Conservation (phyloP, 441 rosid genomes). For the Erodium texanum region DNA sequence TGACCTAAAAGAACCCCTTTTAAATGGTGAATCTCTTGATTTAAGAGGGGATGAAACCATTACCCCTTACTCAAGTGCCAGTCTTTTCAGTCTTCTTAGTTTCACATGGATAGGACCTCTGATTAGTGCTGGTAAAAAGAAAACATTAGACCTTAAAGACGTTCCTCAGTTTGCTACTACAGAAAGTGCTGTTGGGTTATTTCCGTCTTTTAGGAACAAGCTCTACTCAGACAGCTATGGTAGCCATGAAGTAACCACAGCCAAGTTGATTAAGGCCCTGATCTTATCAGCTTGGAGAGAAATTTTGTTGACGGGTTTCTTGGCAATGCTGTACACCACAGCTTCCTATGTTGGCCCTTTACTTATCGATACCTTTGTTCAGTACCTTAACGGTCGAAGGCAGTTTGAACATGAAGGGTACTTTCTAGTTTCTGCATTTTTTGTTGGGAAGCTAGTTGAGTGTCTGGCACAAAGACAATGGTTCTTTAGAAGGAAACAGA, state of each 20-base stretch:
- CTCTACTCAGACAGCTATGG: constrained; percentile 34
- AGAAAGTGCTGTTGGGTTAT: constrained; percentile 46
- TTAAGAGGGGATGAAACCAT: constrained; percentile 33
- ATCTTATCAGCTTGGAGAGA: constrained; percentile 52
- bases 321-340: constrained; percentile 32
- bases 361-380: constrained; percentile 70
- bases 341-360: constrained; percentile 74
- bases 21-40: constrained; percentile 35
- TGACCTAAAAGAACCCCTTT: constrained; percentile 45
- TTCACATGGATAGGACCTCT: constrained; percentile 73
- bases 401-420: constrained; percentile 37
- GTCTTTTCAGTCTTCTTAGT: constrained; percentile 40
- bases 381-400: constrained; percentile 50
- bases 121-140: constrained; percentile 50
- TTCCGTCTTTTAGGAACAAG: constrained; percentile 33
- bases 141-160: constrained; percentile 63
- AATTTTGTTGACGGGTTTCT: constrained; percentile 36
- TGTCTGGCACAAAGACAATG: constrained; percentile 37
- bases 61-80: constrained; percentile 53
- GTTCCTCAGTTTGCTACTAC: constrained; percentile 61
- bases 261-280: constrained; percentile 55
- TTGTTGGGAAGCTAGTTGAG: constrained; percentile 44
- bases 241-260: constrained; percentile 28
- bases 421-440: constrained; percentile 35
- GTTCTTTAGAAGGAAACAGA: constrained; percentile 37